Percentiles rank a stretch among this genome's conserved stretches.
These are phyloP conservation scores for Kalanchoe fedtschenkoi DNA, from an alignment of 164 flowering plant species.

Conservation along the genomic window DNA sequence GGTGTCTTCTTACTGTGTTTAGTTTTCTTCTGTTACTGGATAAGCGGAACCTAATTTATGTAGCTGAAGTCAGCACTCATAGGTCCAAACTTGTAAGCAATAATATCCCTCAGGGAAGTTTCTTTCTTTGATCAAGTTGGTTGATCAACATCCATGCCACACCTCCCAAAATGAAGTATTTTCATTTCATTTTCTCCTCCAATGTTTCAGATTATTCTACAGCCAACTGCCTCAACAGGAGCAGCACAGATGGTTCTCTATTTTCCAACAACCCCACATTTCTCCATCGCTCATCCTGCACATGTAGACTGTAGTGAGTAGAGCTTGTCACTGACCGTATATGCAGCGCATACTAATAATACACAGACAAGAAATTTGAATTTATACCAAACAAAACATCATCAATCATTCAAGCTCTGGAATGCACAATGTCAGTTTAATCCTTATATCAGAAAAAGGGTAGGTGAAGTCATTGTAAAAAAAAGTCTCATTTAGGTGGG, in stretches of 20 bases:
- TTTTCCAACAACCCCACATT: neutral
- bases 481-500: slow-evolving; percentile 2
- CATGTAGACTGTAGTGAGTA: neutral
- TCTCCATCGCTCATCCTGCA: neutral
- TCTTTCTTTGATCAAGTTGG: neutral
- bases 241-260: neutral
- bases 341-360: no score
- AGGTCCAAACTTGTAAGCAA: slow-evolving; percentile 4
- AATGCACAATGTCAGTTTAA: neutral
- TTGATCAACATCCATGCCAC: slow-evolving; percentile 6
- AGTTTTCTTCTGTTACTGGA: neutral
- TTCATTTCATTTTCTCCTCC: slow-evolving; percentile 1
- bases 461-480: neutral
- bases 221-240: neutral
- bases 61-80: neutral
- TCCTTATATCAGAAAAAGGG: neutral
- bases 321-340: no score
- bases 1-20: neutral
- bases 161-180: neutral
- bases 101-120: neutral
- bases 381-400: neutral
- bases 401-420: neutral
- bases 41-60: neutral
- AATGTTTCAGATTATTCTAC: neutral
- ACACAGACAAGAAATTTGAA: neutral